Conservation (phyloP, 768 basidiomycete genomes). For the Russula abietina region DNA sequence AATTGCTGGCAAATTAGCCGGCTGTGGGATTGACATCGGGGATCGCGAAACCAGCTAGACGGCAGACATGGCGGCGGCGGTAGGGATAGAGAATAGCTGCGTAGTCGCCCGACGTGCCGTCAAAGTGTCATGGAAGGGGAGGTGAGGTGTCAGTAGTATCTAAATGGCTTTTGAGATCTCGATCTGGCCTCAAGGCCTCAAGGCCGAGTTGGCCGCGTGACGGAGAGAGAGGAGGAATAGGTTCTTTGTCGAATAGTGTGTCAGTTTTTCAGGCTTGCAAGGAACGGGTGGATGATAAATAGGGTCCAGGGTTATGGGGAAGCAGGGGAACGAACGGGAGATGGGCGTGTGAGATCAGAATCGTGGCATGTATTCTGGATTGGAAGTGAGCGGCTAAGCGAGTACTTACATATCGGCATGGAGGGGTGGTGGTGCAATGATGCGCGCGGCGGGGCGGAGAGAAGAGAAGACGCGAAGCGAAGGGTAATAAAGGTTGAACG, state of each 20-base stretch:
- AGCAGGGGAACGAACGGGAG: slow-evolving; percentile 5
- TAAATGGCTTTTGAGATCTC: slow-evolving; percentile 3
- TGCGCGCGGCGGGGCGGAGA: background rate
- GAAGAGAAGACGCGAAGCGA: background rate
- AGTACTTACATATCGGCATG: background rate
- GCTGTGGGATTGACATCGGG: background rate
- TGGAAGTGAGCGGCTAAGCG: slow-evolving; percentile 21
- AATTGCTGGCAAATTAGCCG: slow-evolving; percentile 5
- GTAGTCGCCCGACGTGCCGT: background rate
- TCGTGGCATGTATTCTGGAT: slow-evolving; percentile 22
- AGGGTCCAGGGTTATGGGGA: slow-evolving; percentile 19
- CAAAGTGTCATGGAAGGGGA: background rate
- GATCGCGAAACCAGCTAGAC: background rate
- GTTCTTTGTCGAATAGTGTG: background rate
- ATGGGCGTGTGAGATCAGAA: slow-evolving; percentile 25
- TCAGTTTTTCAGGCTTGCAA: slow-evolving; percentile 9
- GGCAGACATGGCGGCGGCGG: background rate
- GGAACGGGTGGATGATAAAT: slow-evolving; percentile 10
- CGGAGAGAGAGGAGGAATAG: background rate
- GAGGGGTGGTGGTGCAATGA: background rate
- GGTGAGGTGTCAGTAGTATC: background rate
- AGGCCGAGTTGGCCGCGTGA: slow-evolving; percentile 8
- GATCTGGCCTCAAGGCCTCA: slow-evolving; percentile 16
- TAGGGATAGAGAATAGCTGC: background rate
- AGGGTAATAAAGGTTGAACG: background rate